Conservation (phyloP, 2,329 filamentous ascomycete species). For the Bipolaris cookei region DNA sequence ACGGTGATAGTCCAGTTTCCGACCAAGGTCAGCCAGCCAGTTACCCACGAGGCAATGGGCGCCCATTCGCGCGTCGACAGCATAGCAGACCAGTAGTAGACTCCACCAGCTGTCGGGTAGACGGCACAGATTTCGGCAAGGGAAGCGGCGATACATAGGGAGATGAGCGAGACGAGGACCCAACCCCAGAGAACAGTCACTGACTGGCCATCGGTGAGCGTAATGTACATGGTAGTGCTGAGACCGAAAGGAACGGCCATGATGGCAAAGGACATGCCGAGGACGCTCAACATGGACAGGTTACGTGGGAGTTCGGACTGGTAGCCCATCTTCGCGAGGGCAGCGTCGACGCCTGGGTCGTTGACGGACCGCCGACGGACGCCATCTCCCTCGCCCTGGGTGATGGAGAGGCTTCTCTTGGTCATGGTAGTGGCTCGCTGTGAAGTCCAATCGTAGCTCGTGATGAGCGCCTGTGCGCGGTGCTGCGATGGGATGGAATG, state of each 20-base stretch:
- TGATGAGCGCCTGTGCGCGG: conserved; percentile 1
- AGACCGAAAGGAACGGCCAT: conserved; percentile 75
- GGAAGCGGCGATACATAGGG: conserved; percentile 71
- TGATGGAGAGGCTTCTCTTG: conserved; percentile 30
- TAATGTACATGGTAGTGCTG: conserved; percentile 71
- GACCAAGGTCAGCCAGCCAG: conserved; percentile 74
- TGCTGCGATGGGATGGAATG: neutral
- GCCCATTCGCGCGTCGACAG: conserved; percentile 69
- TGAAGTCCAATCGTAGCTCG: neutral
- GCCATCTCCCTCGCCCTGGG: conserved; percentile 16
- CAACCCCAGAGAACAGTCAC: conserved; percentile 76
- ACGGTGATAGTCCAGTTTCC: conserved; percentile 73
- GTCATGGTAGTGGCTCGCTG: conserved; percentile 15
- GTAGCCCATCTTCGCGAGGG: conserved; percentile 71
- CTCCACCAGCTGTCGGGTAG: conserved; percentile 76
- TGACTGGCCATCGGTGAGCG: conserved; percentile 69
- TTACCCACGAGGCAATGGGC: conserved; percentile 71
- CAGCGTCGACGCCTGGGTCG: conserved; percentile 62
- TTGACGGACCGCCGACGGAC: conserved; percentile 23
- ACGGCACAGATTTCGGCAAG: conserved; percentile 77
- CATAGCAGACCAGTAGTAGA: conserved; percentile 75
- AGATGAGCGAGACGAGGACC: conserved; percentile 70
- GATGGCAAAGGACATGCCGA: conserved; percentile 75
- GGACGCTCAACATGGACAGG: conserved; percentile 71
- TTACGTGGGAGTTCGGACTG: conserved; percentile 69